A percentile compares a stretch with the other conserved stretches of the same genome.
Conservation (phyloP, 2,329 filamentous ascomycete species). For the Chrysosphaeria jannelii region DNA sequence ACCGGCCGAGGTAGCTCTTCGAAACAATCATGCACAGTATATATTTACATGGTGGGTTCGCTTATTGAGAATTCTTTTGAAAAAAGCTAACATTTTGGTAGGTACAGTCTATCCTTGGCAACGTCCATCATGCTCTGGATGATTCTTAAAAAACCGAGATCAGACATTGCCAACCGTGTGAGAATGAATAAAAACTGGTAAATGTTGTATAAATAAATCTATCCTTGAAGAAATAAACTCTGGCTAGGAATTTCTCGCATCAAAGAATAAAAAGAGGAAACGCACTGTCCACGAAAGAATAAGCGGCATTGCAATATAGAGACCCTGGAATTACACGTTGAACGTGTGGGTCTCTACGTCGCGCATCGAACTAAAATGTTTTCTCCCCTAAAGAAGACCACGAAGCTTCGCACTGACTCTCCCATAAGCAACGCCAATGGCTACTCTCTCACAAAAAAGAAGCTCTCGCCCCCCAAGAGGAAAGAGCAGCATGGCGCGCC, state of each 20-base stretch:
- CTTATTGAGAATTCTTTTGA: no score
- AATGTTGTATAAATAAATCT: background rate
- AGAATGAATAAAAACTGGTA: constrained; percentile 51
- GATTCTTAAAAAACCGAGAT: constrained; percentile 65
- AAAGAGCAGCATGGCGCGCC: constrained; percentile 1
- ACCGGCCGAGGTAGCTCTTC: constrained; percentile 64
- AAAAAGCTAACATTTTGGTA: no score
- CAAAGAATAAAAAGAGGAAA: constrained; percentile 1
- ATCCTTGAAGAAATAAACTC: background rate
- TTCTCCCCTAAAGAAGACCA: constrained; percentile 3
- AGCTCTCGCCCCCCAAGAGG: no score
- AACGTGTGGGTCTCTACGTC: constrained; percentile 4
- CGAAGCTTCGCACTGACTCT: constrained; percentile 6
- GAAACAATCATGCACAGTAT: constrained; percentile 94
- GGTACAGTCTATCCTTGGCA: constrained; percentile 61
- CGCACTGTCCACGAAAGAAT: constrained; percentile 6
- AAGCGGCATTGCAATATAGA: constrained; percentile 7
- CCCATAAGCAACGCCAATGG: constrained; percentile 4
- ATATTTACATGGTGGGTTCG: constrained; percentile 92
- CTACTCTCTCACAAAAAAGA: background rate
- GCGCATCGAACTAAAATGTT: constrained; percentile 6
- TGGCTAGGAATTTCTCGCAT: background rate
- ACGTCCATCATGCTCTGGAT: constrained; percentile 93
- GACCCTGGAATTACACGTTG: constrained; percentile 1
- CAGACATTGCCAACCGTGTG: constrained; percentile 40